Conservation (phyloP, 164 flowering plant genomes). For the Berberis vulgaris region DNA sequence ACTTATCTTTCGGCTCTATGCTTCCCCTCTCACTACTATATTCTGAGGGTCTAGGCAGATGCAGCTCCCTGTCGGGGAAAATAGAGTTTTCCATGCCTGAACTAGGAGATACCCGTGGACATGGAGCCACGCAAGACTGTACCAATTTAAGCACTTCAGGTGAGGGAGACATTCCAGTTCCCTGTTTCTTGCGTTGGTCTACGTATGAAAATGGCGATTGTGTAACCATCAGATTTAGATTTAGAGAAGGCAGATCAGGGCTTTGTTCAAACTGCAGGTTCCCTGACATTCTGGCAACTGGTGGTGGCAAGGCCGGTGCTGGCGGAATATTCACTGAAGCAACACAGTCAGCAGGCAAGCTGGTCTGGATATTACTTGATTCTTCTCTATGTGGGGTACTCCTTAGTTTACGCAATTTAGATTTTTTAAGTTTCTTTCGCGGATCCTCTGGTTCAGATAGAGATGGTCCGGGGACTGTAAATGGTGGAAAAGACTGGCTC, state of each 20-base stretch:
- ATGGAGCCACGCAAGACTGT: constrained; percentile 56
- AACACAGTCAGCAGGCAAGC: constrained; percentile 17
- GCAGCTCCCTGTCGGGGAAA: constrained; percentile 17
- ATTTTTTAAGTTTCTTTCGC: constrained; percentile 40
- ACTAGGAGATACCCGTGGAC: constrained; percentile 21
- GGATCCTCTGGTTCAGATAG: constrained; percentile 83
- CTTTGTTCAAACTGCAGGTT: constrained; percentile 31
- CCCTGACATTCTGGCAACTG: constrained; percentile 18
- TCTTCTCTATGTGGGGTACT: constrained; percentile 21
- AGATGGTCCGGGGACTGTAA: constrained; percentile 68
- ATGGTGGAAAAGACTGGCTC: constrained; percentile 72
- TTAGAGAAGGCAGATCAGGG: constrained; percentile 24
- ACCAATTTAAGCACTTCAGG: constrained; percentile 60
- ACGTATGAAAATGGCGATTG: constrained; percentile 25
- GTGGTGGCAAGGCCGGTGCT: constrained; percentile 23
- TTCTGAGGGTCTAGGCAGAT: constrained; percentile 16
- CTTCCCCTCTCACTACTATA: constrained; percentile 13
- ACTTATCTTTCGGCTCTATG: constrained; percentile 15
- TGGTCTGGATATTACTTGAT: constrained; percentile 17
- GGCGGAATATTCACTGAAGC: constrained; percentile 27
- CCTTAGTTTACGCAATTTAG: constrained; percentile 21
- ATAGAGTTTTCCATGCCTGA: constrained; percentile 24
- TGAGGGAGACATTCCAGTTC: constrained; percentile 42
- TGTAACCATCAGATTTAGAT: constrained; percentile 20
- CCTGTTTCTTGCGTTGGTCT: constrained; percentile 22